Conservation (phyloP, 2,329 filamentous ascomycete genomes). For the Alternaria gaisen region DNA sequence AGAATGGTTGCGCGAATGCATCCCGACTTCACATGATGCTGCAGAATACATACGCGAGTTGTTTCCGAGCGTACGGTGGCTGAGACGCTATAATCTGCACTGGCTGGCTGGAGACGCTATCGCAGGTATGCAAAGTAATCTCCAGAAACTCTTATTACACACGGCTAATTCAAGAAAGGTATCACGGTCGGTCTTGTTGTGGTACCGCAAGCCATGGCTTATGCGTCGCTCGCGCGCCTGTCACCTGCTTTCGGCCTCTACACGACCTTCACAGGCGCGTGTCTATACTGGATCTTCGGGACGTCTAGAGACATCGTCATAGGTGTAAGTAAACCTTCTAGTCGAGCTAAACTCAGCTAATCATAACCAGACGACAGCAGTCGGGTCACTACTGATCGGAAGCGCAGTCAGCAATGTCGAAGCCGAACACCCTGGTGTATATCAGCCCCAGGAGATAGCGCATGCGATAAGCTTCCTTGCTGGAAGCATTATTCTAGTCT, state of each 20-base stretch:
- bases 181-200: constrained; percentile 78
- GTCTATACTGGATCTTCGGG: constrained; percentile 96
- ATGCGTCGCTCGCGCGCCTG: constrained; percentile 81
- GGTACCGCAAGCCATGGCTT: constrained; percentile 94
- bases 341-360: constrained; percentile 6
- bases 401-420: constrained; percentile 75
- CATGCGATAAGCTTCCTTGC: constrained; percentile 79
- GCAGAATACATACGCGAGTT: constrained; percentile 36
- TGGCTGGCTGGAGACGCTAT: constrained; percentile 45
- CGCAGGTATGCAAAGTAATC: constrained; percentile 31
- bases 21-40: constrained; percentile 34
- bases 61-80: constrained; percentile 42
- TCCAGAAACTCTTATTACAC: not conserved
- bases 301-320: constrained; percentile 98
- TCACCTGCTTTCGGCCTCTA: constrained; percentile 84
- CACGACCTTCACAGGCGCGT: constrained; percentile 92
- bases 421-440: constrained; percentile 65
- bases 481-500: constrained; percentile 77
- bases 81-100: constrained; percentile 40
- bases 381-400: constrained; percentile 89
- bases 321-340: constrained; percentile 67
- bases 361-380: constrained; percentile 77
- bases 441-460: constrained; percentile 71
- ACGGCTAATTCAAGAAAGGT: constrained; percentile 18
- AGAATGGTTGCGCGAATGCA: constrained; percentile 38